phyloP scores from a whole-genome alignment of 2,329 filamentous ascomycete genomes.

The Zymoseptoria tritici region DNA sequence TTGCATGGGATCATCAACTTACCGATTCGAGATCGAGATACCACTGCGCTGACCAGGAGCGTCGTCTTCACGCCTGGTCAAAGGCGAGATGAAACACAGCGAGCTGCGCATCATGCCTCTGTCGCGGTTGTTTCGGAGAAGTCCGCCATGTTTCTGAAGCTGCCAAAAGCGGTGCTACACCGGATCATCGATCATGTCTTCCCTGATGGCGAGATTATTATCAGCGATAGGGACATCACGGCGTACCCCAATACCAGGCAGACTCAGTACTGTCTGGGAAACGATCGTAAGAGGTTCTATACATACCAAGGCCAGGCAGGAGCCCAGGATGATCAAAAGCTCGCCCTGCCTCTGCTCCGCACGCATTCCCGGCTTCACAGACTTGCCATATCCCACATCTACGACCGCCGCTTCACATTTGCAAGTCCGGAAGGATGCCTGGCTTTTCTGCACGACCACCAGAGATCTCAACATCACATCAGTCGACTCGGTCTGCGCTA shows the following conservation, averaged over 20 bases:
- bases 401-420: slow-evolving; percentile 5
- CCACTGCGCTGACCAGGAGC: not conserved
- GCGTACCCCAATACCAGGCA: slow-evolving; percentile 2
- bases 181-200: slow-evolving; percentile 6
- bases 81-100: slow-evolving; percentile 1
- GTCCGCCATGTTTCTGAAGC: not conserved
- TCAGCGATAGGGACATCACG: not conserved
- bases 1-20: not conserved
- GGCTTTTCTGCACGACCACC: slow-evolving; percentile 8
- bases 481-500: slow-evolving; percentile 1
- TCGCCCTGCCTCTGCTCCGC: slow-evolving; percentile 4
- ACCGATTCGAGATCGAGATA: not conserved
- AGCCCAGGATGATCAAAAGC: not conserved
- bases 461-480: not conserved
- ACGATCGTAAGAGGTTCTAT: not conserved
- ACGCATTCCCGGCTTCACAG: slow-evolving; percentile 4
- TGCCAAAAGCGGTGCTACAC: slow-evolving; percentile 1
- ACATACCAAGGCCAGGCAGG: slow-evolving; percentile 6
- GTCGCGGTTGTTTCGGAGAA: not conserved
- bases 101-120: slow-evolving; percentile 1
- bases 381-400: slow-evolving; percentile 2
- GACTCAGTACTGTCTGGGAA: slow-evolving; percentile 4
- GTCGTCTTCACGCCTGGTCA: not conserved
- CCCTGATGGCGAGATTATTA: not conserved
- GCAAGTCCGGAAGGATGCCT: slow-evolving; percentile 6